Conservation (phyloP, 177 flowering plant species). For the Vitis hybrid region DNA sequence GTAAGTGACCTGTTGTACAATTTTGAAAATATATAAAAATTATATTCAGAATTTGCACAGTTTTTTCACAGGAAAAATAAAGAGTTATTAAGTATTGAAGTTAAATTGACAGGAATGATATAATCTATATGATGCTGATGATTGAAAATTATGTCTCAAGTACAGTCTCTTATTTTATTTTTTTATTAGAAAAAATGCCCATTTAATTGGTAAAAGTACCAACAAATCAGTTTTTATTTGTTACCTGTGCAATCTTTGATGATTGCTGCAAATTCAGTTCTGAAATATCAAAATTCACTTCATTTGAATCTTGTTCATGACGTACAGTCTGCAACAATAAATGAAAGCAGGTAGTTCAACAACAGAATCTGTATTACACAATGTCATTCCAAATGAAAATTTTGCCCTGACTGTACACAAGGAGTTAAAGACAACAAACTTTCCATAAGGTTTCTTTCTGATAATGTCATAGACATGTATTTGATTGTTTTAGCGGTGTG, state of each 20-base stretch:
- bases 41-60: too few species aligned
- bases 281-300: conserved; percentile 53
- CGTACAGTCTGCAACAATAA: conserved; percentile 40
- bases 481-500: too few species aligned
- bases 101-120: too few species aligned
- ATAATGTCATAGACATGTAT: too few species aligned
- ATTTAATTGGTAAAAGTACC: background rate
- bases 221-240: background rate
- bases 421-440: background rate
- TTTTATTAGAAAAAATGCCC: background rate
- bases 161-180: background rate
- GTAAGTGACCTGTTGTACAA: too few species aligned
- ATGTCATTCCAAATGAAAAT: background rate
- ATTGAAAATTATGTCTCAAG: background rate
- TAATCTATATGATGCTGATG: too few species aligned
- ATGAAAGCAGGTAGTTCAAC: background rate
- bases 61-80: too few species aligned
- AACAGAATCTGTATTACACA: background rate
- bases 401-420: background rate
- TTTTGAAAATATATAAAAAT: too few species aligned
- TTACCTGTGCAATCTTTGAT: conserved; percentile 40
- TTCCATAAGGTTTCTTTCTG: background rate
- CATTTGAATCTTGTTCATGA: conserved; percentile 41
- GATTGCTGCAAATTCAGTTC: conserved; percentile 40
- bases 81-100: too few species aligned